Conservation (phyloP, 2,329 filamentous ascomycete species). For the Microdochium nivale region DNA sequence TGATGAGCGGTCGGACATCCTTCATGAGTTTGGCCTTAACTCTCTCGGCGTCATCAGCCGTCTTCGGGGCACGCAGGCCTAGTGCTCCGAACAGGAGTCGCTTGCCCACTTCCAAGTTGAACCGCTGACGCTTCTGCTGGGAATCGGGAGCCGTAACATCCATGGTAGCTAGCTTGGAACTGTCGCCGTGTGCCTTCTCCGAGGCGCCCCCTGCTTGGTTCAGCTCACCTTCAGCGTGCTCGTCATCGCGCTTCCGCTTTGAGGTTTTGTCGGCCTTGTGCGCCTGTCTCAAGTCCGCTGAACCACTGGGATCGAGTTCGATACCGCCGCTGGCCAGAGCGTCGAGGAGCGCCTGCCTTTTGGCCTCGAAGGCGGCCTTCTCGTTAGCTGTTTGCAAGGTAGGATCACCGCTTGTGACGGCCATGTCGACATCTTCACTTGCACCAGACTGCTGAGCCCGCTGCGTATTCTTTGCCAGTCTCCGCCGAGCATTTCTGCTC, state of each 20-base stretch:
- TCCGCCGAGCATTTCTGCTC: constrained; percentile 42
- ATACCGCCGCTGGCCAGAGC: constrained; percentile 43
- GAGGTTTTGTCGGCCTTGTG: constrained; percentile 2
- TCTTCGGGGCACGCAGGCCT: constrained; percentile 60
- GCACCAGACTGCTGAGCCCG: constrained; percentile 9
- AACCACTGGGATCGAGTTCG: constrained; percentile 26
- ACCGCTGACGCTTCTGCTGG: constrained; percentile 20
- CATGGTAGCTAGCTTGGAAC: neutral
- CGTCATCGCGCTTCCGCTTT: constrained; percentile 15
- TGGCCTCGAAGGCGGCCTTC: constrained; percentile 37
- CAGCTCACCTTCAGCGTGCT: constrained; percentile 1
- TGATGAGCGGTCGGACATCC: constrained; percentile 33
- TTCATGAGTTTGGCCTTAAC: constrained; percentile 52
- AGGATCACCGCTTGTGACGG: neutral
- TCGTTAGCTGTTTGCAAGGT: constrained; percentile 13
- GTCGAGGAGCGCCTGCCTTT: constrained; percentile 39
- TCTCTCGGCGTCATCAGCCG: constrained; percentile 57
- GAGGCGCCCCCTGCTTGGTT: neutral
- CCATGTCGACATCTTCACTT: neutral
- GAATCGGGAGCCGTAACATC: constrained; percentile 8
- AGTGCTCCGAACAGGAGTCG: constrained; percentile 66
- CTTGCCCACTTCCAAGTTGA: constrained; percentile 50
- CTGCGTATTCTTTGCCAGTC: constrained; percentile 24
- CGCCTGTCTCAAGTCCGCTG: constrained; percentile 1
- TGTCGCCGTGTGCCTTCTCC: constrained; percentile 1